Base-by-base conservation (phyloP, 192 early-diverging fungal species). In the Spinellus fusiger region DNA sequence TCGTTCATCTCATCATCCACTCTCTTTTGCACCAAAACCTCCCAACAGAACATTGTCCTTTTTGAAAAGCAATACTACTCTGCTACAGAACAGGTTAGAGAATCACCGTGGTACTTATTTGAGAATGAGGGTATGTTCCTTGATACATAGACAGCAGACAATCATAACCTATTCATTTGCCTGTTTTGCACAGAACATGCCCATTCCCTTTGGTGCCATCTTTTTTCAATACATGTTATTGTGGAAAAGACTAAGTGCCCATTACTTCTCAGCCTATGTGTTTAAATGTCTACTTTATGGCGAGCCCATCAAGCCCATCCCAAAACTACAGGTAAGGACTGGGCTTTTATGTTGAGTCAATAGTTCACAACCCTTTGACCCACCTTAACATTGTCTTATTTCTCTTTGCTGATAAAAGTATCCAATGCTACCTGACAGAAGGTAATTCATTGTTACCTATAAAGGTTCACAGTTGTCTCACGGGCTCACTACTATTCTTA, bases 221-320 rank as follows among this genome's bases (percentile, higher is more conserved):
- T 94, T 98, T 62, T 95, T 95, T 70, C 93, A 98, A 71, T 98
- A 95, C 62, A 77, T 84, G 52, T 86, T 93, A 49, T 76, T 98
- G 7, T 90, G 82, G 84, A 76, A 78, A 31, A 78, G 90, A 49
- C 73, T 96, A n/a, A 82, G 83, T 32, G 82, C 83, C 0, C 86
- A 88, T 59, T 95, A 95, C 54, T 77, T 97, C 65, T 86, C 88
- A n/a, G 66, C 81, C 26, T 79, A 87, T 23, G 81, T 89, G 13
- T 73, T 94, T 47, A 73, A 73, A 16, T 91, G 90, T 50, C 73
- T 97, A 27, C 72, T 95, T 6, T 84, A 80, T 9, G 94, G 94
- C 0, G 80, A 89, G 28, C 83, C 87, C 12, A 91, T 97, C 28
- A 81, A 82, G 31, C 83, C 88, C 1, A 87, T 94, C 27, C 90